A percentile compares a stretch with the other conserved stretches of the same genome.
These are phyloP conservation scores for Hygrophorus russula DNA, from an alignment of 768 basidiomycete species.

Conservation along the genomic window DNA sequence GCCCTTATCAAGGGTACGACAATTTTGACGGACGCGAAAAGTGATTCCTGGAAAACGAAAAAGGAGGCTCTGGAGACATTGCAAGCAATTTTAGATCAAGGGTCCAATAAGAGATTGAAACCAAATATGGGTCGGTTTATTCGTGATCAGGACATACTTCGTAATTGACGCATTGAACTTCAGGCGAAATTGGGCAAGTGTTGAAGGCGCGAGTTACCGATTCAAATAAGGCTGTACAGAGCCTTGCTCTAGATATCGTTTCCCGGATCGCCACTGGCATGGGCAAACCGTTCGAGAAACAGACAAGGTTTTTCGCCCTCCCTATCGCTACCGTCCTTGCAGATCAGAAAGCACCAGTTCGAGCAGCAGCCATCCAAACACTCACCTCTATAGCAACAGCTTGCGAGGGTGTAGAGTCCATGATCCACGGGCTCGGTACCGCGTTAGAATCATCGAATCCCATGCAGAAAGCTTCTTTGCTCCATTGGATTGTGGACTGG, in stretches of 20 bases:
- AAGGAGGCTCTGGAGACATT: constrained; percentile 89
- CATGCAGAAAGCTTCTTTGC: constrained; percentile 65
- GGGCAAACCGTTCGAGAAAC: constrained; percentile 92
- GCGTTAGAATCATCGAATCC: constrained; percentile 85
- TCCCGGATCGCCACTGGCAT: constrained; percentile 86
- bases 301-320: constrained; percentile 62
- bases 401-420: constrained; percentile 73
- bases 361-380: constrained; percentile 66
- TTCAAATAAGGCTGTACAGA: constrained; percentile 90
- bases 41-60: constrained; percentile 92
- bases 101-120: constrained; percentile 86
- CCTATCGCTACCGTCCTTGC: constrained; percentile 79
- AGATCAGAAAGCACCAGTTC: constrained; percentile 86
- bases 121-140: constrained; percentile 62
- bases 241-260: constrained; percentile 82
- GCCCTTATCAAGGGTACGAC: constrained; percentile 72
- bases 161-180: constrained; percentile 5
- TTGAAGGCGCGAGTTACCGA: constrained; percentile 85
- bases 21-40: constrained; percentile 75
- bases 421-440: constrained; percentile 69
- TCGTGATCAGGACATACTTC: constrained; percentile 3
- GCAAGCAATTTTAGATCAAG: constrained; percentile 78
- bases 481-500: constrained; percentile 75
- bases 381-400: constrained; percentile 77
- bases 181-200: constrained; percentile 84